Base-by-base conservation (phyloP, 1,284 basidiomycete species). In the Moesziomyces globuligerus region DNA sequence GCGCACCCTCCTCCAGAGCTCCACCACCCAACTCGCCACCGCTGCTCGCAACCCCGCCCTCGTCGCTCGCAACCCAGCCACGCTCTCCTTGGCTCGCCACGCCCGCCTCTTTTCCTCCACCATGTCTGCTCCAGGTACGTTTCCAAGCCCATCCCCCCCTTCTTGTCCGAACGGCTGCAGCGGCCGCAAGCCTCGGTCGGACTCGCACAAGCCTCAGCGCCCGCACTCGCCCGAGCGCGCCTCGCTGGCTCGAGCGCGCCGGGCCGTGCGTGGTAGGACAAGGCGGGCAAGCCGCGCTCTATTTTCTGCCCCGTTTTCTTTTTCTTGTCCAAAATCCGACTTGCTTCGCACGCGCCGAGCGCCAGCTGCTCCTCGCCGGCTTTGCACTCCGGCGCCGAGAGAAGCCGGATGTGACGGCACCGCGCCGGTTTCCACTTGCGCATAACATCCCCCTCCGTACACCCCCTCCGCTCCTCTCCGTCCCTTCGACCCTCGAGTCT, bases 101-200 rank as follows among this genome's bases (percentile, higher is more conserved):
- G 44, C 50, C 42, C 50, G 54, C 34, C 49, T 53, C 11, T 70
- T 70, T 32, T 60, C 67, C 7, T 59, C 60, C 55, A 64, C 60
- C 44, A 70, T 70, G 67, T 36, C 60, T 40, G 50, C 45, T 34
- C 36, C 52, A 40, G 67, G 67, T 70, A 64, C 55, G 67, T 64
- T 23, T 9, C 17, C 15, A 20, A 4, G 18, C 29, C 34, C 28
- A 17, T 4, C 38, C 48, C 0, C 32, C 20, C 7, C 10, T 26
- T 26, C 28, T 8, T 11, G 8, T 28, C 6, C 28, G 6, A 28
- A 3, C n/a, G n/a, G n/a, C n/a, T n/a, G n/a, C n/a, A n/a, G n/a
- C n/a, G n/a, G n/a, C n/a, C n/a, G n/a, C n/a, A n/a, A n/a, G n/a
- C n/a, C n/a, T n/a, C n/a, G n/a, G n/a, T n/a, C n/a, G n/a, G n/a